Base-by-base conservation (phyloP, 148 eudicot genomes). In the Polygonum aviculare region DNA sequence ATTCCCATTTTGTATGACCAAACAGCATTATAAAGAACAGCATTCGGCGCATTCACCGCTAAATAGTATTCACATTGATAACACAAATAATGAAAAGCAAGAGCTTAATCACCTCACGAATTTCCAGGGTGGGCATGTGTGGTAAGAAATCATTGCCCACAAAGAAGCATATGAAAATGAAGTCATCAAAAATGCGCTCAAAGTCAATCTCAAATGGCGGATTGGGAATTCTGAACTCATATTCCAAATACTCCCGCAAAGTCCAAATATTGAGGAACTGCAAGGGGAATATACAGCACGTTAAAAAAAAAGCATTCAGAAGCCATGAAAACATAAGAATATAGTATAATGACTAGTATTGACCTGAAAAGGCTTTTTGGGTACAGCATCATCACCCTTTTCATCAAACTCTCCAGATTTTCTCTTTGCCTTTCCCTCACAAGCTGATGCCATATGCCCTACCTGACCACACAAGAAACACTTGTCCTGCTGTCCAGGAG, bases 131-230 rank as follows among this genome's bases (percentile, higher is more conserved):
- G 22, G 99, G 99, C 99, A 95, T 92, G 81, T 95, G 99, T 19
- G 99, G 98, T 75, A 92, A 81, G 75, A 95, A 95, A 69, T 95
- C 98, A 85, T 95, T 95, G 78, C 98, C 98, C 8, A 95, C 98
- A 81, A 95, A 95, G 86, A 95, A 95, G 80, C 99, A 95, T 39
- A 95, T 92, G 83, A 95, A 95, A 81, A 95, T 87, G 77, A 93
- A 95, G 78, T 95, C 99, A 81, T 93, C 99, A 35, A 95, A 77
- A 77, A 93, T 87, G 82, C 97, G 74, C 85, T 95, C 99, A 49
- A 95, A 76, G 80, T 95, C 93, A 69, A 89, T 82, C 88, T 87
- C 78, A 49, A 83, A 84, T 59, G 90, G 88, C 22, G 81, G 86
- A 55, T 89, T 83, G 10, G 94, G 94, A 82, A 95, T 88, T 78